These are phyloP conservation scores for Citeromyces hawaiiensis DNA, from an alignment of 1,139 yeast species.

Conservation along the genomic window DNA sequence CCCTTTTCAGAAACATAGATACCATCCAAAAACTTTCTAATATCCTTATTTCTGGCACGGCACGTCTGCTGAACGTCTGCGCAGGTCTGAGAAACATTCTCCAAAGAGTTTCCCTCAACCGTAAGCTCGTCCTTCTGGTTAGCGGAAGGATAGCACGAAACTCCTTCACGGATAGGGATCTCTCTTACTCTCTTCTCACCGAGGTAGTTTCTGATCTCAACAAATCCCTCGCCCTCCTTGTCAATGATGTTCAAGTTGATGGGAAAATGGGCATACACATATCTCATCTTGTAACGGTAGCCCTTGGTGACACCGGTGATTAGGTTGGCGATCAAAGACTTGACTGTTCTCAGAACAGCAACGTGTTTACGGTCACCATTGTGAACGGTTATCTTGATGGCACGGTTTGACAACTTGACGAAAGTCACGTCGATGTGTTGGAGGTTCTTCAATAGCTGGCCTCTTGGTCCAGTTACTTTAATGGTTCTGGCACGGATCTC, in stretches of 20 bases:
- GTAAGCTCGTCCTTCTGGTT: conserved; percentile 90
- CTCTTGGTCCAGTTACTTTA: conserved; percentile 97
- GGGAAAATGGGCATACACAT: conserved; percentile 99
- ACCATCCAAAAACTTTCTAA: conserved; percentile 99
- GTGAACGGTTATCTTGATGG: conserved; percentile 85
- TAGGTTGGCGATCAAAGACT: conserved; percentile 87
- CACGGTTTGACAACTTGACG: conserved; percentile 55
- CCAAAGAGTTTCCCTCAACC: conserved; percentile 92
- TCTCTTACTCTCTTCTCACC: conserved; percentile 96
- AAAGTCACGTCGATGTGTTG: conserved; percentile 94
- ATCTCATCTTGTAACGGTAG: conserved; percentile 99
- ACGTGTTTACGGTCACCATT: conserved; percentile 99
- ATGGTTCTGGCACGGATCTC: conserved; percentile 84
- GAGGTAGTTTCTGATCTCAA: conserved; percentile 98
- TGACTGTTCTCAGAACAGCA: conserved; percentile 98
- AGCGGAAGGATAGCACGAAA: conserved; percentile 66
- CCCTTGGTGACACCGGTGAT: conserved; percentile 99
- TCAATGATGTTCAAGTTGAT: conserved; percentile 88
- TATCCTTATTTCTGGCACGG: conserved; percentile 99
- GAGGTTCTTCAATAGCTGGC: conserved; percentile 81
- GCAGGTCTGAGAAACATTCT: conserved; percentile 95
- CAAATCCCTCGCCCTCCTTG: conserved; percentile 58
- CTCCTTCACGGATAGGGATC: conserved; percentile 82
- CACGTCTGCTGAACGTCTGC: conserved; percentile 98
- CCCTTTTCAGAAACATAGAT: conserved; percentile 98